Conservation (phyloP, 208 protist genomes). For the Trypanosoma mega region DNA sequence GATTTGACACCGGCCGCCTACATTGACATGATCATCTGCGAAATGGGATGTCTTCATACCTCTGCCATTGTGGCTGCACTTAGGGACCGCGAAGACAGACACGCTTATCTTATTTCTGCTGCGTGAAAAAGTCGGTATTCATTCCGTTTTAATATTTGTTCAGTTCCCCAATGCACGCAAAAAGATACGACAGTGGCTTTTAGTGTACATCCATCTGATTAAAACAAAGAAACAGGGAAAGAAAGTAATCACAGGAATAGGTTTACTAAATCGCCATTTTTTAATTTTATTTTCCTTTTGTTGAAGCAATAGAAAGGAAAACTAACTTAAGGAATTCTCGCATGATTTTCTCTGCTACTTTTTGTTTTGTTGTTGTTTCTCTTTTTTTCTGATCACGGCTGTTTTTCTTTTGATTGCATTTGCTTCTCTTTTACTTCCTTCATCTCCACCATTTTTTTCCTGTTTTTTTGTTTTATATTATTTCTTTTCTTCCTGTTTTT, state of each 20-base stretch:
- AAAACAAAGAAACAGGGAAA: too few relatives aligned
- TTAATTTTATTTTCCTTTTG: too few relatives aligned
- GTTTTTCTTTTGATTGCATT: not conserved
- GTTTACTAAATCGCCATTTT: too few relatives aligned
- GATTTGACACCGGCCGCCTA: slow-evolving; percentile 75
- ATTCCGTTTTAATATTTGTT: slow-evolving; percentile 21
- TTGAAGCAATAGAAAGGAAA: too few relatives aligned
- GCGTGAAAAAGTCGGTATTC: slow-evolving; percentile 7
- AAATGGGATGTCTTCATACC: slow-evolving; percentile 82
- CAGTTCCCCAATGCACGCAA: not conserved
- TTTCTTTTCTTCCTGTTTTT: slow-evolving; percentile 11
- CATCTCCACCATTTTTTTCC: slow-evolving; percentile 1
- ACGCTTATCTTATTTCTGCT: slow-evolving; percentile 28
- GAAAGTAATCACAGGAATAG: too few relatives aligned
- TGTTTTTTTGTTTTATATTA: slow-evolving; percentile 19
- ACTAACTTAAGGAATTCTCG: too few relatives aligned
- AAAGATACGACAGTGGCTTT: too few relatives aligned
- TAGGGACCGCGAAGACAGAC: slow-evolving; percentile 60
- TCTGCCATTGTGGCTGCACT: slow-evolving; percentile 76
- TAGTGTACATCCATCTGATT: too few relatives aligned
- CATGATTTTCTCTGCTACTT: too few relatives aligned
- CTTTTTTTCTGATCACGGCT: slow-evolving; percentile 2
- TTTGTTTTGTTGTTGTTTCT: too few relatives aligned
- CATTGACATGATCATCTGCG: slow-evolving; percentile 86
- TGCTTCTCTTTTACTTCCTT: not conserved